Evolutionary conservation across 1,284 basidiomycete species (phyloP), one percentile per base, ranked within the genome.

Genomic region (Chiua sp.): DNA sequence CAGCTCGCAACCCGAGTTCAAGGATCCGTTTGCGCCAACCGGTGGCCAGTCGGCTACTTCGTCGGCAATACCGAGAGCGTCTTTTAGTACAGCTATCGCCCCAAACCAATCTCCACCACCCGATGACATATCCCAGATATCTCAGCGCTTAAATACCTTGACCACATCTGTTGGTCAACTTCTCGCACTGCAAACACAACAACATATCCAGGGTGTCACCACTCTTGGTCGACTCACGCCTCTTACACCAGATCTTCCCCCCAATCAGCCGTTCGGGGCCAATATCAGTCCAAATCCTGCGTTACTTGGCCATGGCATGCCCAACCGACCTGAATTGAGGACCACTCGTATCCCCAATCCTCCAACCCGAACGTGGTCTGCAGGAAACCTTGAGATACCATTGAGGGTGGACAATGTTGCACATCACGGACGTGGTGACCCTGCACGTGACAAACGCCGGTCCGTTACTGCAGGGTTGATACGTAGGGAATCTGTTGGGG

Each of bases 111-210:
- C 80, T 33, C 79, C 80, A 47, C 85, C 87, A 33, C 72, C 78
- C 18, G 90, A 92, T 72, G 92, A 93, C 72, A 85, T 95, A 59
- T 80, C 85, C 12, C 84, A 87, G 51, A 90, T 96, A 47, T 90
- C 91, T 12, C 90, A 91, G 69, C 87, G 92, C 55, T 79, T 95
- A 57, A 90, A 90, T 66, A 91, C 90, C 16, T 79, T 96, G 63
- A 94, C 92, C 32, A 87, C 89, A 1, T 93, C 91, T n/a, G 93
- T 96, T 51, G 90, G 93, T 22, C 93, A 95, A 73, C 81, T 95
- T 23, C 81, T 93, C 22, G 87, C 88, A 13, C 73, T 92, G 39
- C 90, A 92, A 71, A 90, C 87, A 3, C 88, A 91, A 63, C 87
- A 89, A 53, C 79, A 85, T 59, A 80, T 87, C 44, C 84, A 85